Conservation (phyloP, 179 eudicot species). For the Corrigiola litoralis region DNA sequence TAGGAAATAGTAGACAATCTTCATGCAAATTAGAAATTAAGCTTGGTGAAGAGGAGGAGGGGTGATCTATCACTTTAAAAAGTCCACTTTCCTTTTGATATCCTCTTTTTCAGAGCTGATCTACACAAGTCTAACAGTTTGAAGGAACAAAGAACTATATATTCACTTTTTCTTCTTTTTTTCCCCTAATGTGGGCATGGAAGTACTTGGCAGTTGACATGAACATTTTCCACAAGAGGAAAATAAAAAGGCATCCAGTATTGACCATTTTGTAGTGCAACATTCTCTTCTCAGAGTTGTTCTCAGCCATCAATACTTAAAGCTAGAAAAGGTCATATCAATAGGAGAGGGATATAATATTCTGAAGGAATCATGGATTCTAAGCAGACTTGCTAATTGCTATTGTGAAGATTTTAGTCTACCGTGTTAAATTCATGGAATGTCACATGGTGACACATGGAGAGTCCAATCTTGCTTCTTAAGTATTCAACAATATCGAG, state of each 20-base stretch:
- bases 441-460: slow-evolving; percentile 11
- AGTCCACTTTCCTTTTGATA: background rate
- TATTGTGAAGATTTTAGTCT: slow-evolving; percentile 10
- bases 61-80: background rate
- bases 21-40: no score
- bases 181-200: slow-evolving; percentile 9
- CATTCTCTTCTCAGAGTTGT: background rate
- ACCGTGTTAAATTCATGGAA: slow-evolving; percentile 16
- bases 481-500: slow-evolving; percentile 4
- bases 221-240: background rate
- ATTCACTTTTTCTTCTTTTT: background rate
- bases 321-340: background rate
- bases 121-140: background rate
- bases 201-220: slow-evolving; percentile 13
- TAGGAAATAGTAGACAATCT: no score
- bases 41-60: no score
- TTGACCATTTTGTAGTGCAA: slow-evolving; percentile 2
- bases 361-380: background rate
- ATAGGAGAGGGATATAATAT: background rate
- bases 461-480: slow-evolving; percentile 8
- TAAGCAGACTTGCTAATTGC: background rate
- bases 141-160: slow-evolving; percentile 4
- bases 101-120: background rate
- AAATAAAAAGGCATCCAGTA: background rate
- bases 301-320: background rate